A percentile compares a stretch with the other conserved stretches of the same genome.
These are phyloP conservation scores for Phytophthora cajani DNA, from an alignment of 352 stramenopile species.

Conservation along the genomic window DNA sequence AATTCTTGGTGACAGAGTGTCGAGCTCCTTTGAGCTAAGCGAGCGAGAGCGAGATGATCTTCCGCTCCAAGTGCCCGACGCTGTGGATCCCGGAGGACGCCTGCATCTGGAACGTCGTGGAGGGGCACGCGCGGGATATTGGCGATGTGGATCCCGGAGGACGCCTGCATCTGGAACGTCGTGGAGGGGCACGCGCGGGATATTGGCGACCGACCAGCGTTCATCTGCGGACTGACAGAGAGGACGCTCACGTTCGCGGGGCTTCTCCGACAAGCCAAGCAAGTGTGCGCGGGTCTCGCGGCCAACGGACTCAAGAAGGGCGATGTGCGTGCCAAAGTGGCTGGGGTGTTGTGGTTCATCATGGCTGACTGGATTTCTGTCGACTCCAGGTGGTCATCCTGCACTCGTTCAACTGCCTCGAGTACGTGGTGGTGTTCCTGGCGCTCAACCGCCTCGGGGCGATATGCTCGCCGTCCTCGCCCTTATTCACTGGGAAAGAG, in stretches of 20 bases:
- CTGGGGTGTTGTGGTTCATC: conserved; percentile 7
- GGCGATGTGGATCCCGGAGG: conserved; percentile 38
- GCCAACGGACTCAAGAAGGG: conserved; percentile 47
- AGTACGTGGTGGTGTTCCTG: conserved; percentile 2
- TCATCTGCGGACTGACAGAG: conserved; percentile 55
- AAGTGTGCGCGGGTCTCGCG: conserved; percentile 45
- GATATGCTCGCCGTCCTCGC: not conserved
- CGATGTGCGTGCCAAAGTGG: conserved; percentile 39
- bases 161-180: conserved; percentile 47
- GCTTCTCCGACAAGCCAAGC: conserved; percentile 28
- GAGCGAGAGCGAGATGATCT: conserved; percentile 37
- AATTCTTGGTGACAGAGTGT: not conserved
- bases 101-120: conserved; percentile 48
- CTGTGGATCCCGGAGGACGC: conserved; percentile 39
- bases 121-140: conserved; percentile 37
- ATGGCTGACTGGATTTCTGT: conserved; percentile 30
- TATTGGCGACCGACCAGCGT: conserved; percentile 34
- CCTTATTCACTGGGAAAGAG: not conserved
- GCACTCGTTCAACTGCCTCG: conserved; percentile 27
- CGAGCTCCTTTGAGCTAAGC: not conserved
- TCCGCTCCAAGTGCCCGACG: conserved; percentile 39
- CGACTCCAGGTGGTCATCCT: conserved; percentile 50
- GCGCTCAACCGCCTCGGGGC: not conserved
- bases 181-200: conserved; percentile 41
- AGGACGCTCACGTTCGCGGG: conserved; percentile 43